Evolutionary conservation across 202 grass and related monocot genomes (phyloP).

Genomic region (Alloteropsis angusta): DNA sequence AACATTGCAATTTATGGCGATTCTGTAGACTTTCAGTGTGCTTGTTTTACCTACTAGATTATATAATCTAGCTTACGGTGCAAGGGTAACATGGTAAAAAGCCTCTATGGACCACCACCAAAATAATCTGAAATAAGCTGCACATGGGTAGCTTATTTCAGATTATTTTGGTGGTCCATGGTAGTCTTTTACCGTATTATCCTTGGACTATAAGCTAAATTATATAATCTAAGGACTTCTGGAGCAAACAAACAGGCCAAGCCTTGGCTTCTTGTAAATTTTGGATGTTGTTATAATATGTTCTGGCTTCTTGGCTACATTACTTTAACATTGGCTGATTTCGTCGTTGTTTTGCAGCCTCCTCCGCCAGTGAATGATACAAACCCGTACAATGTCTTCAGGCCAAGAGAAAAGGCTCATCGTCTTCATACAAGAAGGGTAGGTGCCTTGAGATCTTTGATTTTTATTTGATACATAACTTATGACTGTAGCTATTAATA

Average conservation of each 20-base stretch:
- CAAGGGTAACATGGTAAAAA: no score
- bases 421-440: slow-evolving; percentile 98
- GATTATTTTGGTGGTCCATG: no score
- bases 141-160: no score
- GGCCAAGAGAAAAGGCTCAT: slow-evolving; percentile 93
- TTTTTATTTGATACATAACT: slow-evolving; percentile 9
- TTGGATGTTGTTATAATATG: neutral
- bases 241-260: no score
- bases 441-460: slow-evolving; percentile 17
- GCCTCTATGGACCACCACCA: no score
- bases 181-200: no score
- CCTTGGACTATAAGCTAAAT: no score
- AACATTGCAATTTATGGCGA: neutral
- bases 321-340: slow-evolving; percentile 23
- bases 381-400: slow-evolving; percentile 98
- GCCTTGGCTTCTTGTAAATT: neutral
- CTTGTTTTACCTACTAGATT: slow-evolving; percentile 12
- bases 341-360: slow-evolving; percentile 51
- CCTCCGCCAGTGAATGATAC: slow-evolving; percentile 95
- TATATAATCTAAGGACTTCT: no score
- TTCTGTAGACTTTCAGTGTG: neutral
- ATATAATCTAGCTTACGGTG: no score
- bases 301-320: no score
- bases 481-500: neutral
- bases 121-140: no score